A percentile compares a stretch with the other conserved stretches of the same genome.
Conservation (phyloP, 148 eudicot species). For the Agrostemma githago region DNA sequence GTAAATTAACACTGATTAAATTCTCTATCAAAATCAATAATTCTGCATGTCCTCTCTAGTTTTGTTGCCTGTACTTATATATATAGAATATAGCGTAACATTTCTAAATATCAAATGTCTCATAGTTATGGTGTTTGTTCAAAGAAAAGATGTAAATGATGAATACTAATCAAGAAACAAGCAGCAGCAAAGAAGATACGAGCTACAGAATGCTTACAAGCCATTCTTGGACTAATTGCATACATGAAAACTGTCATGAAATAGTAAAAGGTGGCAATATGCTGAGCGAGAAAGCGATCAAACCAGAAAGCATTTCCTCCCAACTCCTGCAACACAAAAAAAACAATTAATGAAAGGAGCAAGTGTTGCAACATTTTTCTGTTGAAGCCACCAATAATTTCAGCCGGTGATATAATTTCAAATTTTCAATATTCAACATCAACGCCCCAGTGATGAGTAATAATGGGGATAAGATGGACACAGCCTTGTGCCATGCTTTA, state of each 20-base stretch:
- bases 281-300: slow-evolving; percentile 89
- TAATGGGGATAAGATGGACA: background rate
- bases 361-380: background rate
- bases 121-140: background rate
- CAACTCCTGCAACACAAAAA: slow-evolving; percentile 59
- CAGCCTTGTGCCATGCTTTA: background rate
- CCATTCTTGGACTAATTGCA: slow-evolving; percentile 95
- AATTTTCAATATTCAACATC: slow-evolving; percentile 7
- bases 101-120: slow-evolving; percentile 1
- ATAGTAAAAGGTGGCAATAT: slow-evolving; percentile 80
- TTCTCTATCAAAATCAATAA: background rate
- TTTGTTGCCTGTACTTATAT: background rate
- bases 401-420: background rate
- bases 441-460: background rate
- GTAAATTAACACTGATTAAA: background rate
- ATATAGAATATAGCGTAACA: background rate
- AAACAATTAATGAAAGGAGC: slow-evolving; percentile 6
- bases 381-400: background rate
- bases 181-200: slow-evolving; percentile 13
- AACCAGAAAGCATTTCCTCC: slow-evolving; percentile 96
- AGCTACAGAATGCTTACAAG: slow-evolving; percentile 58
- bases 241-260: slow-evolving; percentile 87
- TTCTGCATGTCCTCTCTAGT: background rate
- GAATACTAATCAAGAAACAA: slow-evolving; percentile 4
- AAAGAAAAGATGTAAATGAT: background rate